These are phyloP conservation scores for Metarhizium humberi DNA, from an alignment of 2,329 filamentous ascomycete genomes.

Conservation along the genomic window DNA sequence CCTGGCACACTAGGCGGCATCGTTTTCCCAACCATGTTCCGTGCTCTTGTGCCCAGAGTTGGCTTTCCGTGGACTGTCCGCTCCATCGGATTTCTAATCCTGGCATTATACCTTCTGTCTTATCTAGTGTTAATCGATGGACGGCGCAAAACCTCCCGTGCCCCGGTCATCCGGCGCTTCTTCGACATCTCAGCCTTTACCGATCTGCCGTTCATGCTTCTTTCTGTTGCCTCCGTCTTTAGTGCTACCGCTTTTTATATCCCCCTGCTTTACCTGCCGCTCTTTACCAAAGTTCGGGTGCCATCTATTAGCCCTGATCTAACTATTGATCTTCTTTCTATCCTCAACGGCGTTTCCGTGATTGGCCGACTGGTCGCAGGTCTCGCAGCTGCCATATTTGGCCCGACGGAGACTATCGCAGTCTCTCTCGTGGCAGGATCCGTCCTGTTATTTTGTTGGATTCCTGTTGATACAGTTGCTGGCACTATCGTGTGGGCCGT, in stretches of 20 bases:
- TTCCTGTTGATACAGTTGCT: not conserved
- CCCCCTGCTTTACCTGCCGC: not conserved
- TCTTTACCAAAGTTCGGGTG: not conserved
- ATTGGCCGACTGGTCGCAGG: too few species aligned
- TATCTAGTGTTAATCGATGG: not conserved
- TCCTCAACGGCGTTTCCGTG: too few species aligned
- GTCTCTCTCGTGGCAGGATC: too few species aligned
- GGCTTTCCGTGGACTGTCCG: too few species aligned
- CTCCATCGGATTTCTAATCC: too few species aligned
- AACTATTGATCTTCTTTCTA: too few species aligned
- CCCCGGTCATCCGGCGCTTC: not conserved
- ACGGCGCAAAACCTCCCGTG: not conserved
- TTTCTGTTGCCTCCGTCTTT: not conserved
- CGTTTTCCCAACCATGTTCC: too few species aligned
- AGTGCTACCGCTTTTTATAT: not conserved
- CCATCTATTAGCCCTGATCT: not conserved
- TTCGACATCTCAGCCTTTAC: not conserved
- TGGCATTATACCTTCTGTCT: too few species aligned
- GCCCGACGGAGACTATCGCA: too few species aligned
- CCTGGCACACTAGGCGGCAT: too few species aligned
- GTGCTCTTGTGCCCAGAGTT: too few species aligned
- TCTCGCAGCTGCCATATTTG: too few species aligned
- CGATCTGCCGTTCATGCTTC: not conserved
- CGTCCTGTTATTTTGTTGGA: not conserved
- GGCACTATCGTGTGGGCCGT: not conserved